phyloP scores from a whole-genome alignment of 1,284 basidiomycete genomes.

The Cutaneotrichosporon sp. region DNA sequence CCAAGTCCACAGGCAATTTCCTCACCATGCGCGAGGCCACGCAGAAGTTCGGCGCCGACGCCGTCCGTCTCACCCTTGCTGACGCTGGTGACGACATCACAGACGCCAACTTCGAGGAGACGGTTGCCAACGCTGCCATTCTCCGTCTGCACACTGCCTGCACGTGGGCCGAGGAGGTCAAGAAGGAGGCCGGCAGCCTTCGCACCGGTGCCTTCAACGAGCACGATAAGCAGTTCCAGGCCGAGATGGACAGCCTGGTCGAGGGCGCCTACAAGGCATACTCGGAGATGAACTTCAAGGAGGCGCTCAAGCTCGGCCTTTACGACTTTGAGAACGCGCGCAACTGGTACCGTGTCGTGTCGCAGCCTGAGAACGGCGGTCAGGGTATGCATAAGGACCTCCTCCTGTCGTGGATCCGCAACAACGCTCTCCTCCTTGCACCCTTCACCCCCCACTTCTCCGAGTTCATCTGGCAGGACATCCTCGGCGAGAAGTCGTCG shows the following conservation, averaged over 20 bases:
- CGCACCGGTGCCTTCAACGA: conserved; percentile 61
- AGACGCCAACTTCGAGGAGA: conserved; percentile 92
- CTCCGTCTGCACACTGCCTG: conserved; percentile 88
- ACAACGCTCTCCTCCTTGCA: conserved; percentile 71
- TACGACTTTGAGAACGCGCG: conserved; percentile 91
- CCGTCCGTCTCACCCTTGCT: conserved; percentile 86
- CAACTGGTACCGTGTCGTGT: conserved; percentile 96
- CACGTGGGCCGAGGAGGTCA: conserved; percentile 88
- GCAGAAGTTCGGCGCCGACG: conserved; percentile 56
- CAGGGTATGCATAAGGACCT: conserved; percentile 82
- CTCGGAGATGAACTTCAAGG: conserved; percentile 85
- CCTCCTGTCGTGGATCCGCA: conserved; percentile 74
- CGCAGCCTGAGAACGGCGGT: conserved; percentile 63
- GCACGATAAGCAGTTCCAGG: conserved; percentile 85
- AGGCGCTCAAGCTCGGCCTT: conserved; percentile 91
- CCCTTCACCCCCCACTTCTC: conserved; percentile 95
- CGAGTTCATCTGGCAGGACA: conserved; percentile 80
- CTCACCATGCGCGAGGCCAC: conserved; percentile 54
- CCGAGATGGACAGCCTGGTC: conserved; percentile 85
- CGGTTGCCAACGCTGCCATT: conserved; percentile 96
- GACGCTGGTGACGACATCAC: conserved; percentile 98
- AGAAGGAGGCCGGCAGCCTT: conserved; percentile 62
- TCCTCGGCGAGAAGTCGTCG: conserved; percentile 72
- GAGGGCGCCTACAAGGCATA: conserved; percentile 75
- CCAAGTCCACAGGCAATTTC: conserved; percentile 77